phyloP scores from a whole-genome alignment of 2,329 filamentous ascomycete species.

The Cercospora sp. region DNA sequence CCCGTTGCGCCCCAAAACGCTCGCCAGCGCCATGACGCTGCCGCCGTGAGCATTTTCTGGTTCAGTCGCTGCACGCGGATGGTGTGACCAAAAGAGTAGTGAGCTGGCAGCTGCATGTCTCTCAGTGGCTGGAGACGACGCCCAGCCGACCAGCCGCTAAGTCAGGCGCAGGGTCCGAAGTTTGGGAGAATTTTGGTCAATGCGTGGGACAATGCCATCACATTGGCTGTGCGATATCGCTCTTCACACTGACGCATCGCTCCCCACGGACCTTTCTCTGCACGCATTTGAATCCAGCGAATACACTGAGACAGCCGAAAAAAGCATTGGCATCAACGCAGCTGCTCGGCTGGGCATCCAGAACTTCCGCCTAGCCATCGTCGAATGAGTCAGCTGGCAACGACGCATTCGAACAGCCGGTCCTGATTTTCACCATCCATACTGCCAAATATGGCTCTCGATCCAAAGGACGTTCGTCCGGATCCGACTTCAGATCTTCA shows the following conservation, averaged over 20 bases:
- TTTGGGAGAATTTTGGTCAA: constrained; percentile 12
- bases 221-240: constrained; percentile 16
- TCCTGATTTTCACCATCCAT: neutral
- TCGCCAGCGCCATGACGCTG: constrained; percentile 25
- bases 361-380: neutral
- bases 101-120: constrained; percentile 8
- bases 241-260: constrained; percentile 2
- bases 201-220: constrained; percentile 2
- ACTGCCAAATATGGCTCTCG: constrained; percentile 30
- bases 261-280: neutral
- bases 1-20: constrained; percentile 27
- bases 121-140: neutral
- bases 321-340: neutral
- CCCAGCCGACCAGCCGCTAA: neutral
- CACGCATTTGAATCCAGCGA: neutral
- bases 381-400: constrained; percentile 9
- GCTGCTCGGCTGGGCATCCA: neutral
- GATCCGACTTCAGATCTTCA: constrained; percentile 68
- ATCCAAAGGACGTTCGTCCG: constrained; percentile 46
- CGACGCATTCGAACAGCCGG: neutral
- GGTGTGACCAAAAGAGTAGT: neutral
- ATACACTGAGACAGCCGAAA: neutral
- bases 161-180: neutral
- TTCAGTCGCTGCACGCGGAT: neutral
- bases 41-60: neutral